Percentiles rank a stretch among this genome's conserved stretches.
Evolutionary conservation across 257 asterid species (phyloP).

Genomic region (Gentiana dahurica): DNA sequence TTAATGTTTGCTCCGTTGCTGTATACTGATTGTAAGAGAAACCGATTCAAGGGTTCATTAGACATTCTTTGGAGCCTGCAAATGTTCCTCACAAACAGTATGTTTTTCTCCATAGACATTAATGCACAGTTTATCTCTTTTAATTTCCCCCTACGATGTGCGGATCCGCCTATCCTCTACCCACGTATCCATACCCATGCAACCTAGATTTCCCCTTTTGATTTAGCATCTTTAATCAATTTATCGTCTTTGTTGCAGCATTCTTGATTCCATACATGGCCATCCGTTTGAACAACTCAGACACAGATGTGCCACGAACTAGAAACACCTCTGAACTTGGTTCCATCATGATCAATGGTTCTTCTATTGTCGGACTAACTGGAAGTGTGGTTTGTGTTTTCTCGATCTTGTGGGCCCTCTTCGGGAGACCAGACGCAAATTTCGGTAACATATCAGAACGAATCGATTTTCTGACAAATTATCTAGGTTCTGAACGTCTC

Average conservation of each 20-base stretch:
- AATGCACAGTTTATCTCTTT: not conserved
- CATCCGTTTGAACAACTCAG: conserved; percentile 48
- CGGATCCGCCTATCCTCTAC: too few relatives aligned
- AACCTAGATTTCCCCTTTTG: too few relatives aligned
- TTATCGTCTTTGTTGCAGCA: conserved; percentile 34
- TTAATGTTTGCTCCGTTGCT: conserved; percentile 85
- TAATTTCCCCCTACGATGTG: too few relatives aligned
- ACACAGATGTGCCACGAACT: conserved; percentile 16
- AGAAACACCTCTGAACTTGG: conserved; percentile 47
- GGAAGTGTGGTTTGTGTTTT: conserved; percentile 53
- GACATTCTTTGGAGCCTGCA: conserved; percentile 82
- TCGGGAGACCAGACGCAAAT: conserved; percentile 63
- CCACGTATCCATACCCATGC: too few relatives aligned
- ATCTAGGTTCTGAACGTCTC: conserved; percentile 67
- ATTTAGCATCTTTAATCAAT: not conserved
- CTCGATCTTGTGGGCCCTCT: conserved; percentile 62
- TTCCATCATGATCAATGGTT: conserved; percentile 53
- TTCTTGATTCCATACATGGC: conserved; percentile 95
- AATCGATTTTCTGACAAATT: conserved; percentile 48
- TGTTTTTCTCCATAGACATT: conserved; percentile 13
- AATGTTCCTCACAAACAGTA: conserved; percentile 95
- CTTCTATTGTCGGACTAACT: conserved; percentile 53
- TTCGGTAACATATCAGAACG: conserved; percentile 52
- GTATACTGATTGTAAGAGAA: conserved; percentile 67
- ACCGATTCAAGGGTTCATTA: conserved; percentile 61